These are phyloP conservation scores for Candida fluviatilis DNA, from an alignment of 805 yeast species.

Conservation along the genomic window DNA sequence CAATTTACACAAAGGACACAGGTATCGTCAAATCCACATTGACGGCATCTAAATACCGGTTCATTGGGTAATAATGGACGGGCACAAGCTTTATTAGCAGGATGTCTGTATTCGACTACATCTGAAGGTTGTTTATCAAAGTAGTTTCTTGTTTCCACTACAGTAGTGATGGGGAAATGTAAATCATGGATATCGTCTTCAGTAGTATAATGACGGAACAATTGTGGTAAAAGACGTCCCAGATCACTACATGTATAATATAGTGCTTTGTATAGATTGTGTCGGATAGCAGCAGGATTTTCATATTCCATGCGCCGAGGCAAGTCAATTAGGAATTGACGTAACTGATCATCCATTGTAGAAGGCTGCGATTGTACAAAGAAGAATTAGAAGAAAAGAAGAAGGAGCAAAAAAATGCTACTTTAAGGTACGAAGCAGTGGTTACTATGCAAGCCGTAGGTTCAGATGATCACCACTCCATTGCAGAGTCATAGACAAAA, in stretches of 20 bases:
- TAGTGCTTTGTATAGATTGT: constrained; percentile 24
- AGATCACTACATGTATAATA: constrained; percentile 32
- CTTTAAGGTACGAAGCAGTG: no score
- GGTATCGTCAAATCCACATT: constrained; percentile 74
- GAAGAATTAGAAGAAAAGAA: no score
- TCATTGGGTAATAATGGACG: constrained; percentile 57
- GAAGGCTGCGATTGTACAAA: no score
- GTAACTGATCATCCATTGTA: constrained; percentile 18
- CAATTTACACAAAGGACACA: constrained; percentile 75
- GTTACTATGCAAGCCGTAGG: no score
- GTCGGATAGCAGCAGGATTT: constrained; percentile 11
- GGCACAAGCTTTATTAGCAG: constrained; percentile 66
- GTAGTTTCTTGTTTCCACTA: constrained; percentile 9
- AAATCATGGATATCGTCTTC: constrained; percentile 13
- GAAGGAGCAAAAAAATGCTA: no score
- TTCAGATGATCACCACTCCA: no score
- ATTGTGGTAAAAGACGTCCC: constrained; percentile 28
- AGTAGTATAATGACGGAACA: constrained; percentile 30
- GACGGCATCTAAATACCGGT: constrained; percentile 67
- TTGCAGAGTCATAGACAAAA: no score
- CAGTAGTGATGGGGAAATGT: constrained; percentile 8
- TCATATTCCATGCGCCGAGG: constrained; percentile 16
- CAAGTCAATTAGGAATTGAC: constrained; percentile 22
- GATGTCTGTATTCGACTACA: constrained; percentile 29
- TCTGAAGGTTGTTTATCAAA: constrained; percentile 9